Evolutionary conservation across 345 rosid genomes (phyloP).

Genomic region (Salix arbutifolia): DNA sequence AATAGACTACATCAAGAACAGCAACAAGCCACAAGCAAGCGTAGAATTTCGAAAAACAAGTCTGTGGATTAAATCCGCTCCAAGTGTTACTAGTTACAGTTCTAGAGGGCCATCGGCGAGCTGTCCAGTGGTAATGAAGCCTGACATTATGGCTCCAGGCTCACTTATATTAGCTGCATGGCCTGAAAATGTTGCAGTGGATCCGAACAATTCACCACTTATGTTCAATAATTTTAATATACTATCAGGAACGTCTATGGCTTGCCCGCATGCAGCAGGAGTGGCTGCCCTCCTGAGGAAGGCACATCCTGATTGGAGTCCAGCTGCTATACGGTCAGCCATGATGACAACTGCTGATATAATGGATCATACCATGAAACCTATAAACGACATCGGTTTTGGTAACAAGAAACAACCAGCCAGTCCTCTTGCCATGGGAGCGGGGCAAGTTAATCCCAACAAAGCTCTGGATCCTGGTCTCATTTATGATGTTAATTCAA

Average conservation of each 20-base stretch:
- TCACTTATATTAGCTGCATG: constrained; percentile 44
- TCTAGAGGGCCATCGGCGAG: constrained; percentile 59
- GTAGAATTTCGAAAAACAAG: constrained; percentile 34
- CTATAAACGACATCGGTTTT: constrained; percentile 23
- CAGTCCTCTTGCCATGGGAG: constrained; percentile 47
- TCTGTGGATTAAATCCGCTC: constrained; percentile 35
- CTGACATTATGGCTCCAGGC: constrained; percentile 56
- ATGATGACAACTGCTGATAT: constrained; percentile 49
- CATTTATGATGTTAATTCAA: constrained; percentile 35
- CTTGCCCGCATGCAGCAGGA: constrained; percentile 55
- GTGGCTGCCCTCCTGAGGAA: constrained; percentile 47
- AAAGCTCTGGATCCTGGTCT: constrained; percentile 59
- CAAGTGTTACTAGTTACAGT: constrained; percentile 41
- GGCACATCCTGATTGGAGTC: constrained; percentile 53
- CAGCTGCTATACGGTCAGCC: constrained; percentile 58
- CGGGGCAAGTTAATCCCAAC: constrained; percentile 53
- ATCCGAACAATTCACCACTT: background rate
- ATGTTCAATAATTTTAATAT: constrained; percentile 37
- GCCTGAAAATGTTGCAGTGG: constrained; percentile 30
- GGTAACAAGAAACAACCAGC: constrained; percentile 18
- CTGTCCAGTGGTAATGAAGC: constrained; percentile 49
- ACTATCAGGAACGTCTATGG: constrained; percentile 54
- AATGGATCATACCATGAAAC: constrained; percentile 21
- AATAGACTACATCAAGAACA: constrained; percentile 34
- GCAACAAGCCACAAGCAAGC: constrained; percentile 29